Percentiles rank a stretch among this genome's conserved stretches.
phyloP scores from a whole-genome alignment of 169 alveolate genomes.

The Theileria sp. region DNA sequence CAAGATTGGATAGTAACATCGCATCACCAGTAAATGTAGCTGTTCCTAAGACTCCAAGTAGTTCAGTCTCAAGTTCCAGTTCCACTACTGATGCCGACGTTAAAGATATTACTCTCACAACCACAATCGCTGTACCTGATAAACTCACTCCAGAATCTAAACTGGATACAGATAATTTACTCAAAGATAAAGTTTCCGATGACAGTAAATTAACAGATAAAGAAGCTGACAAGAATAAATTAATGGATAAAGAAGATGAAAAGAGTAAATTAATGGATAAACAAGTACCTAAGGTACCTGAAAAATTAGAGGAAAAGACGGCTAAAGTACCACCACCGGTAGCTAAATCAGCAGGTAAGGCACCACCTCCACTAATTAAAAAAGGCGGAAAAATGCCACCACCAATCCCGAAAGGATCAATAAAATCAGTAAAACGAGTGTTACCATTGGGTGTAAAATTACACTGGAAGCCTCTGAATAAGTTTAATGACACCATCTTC shows the following conservation, averaged over 20 bases:
- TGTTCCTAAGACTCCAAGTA: neutral
- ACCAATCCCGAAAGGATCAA: conserved; percentile 1
- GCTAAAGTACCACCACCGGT: neutral
- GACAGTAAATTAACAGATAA: neutral
- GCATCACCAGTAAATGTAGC: neutral
- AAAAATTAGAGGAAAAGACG: neutral
- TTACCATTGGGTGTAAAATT: conserved; percentile 60
- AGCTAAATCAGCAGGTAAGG: neutral
- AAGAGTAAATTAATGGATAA: too few relatives aligned
- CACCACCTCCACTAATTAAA: conserved; percentile 15
- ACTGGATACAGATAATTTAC: too few relatives aligned
- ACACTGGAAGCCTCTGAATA: conserved; percentile 62
- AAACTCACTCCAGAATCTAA: neutral
- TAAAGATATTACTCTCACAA: neutral
- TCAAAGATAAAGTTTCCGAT: neutral
- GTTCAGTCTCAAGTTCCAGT: too few relatives aligned
- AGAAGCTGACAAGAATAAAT: neutral
- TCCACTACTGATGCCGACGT: neutral
- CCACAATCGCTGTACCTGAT: neutral
- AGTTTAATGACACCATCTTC: conserved; percentile 53
- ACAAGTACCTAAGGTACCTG: neutral
- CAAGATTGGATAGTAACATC: neutral
- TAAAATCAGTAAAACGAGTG: conserved; percentile 5
- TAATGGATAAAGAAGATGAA: too few relatives aligned
- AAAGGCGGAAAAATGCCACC: conserved; percentile 17